Base-by-base conservation (phyloP, 768 basidiomycete genomes). In the Suillus weaverae region DNA sequence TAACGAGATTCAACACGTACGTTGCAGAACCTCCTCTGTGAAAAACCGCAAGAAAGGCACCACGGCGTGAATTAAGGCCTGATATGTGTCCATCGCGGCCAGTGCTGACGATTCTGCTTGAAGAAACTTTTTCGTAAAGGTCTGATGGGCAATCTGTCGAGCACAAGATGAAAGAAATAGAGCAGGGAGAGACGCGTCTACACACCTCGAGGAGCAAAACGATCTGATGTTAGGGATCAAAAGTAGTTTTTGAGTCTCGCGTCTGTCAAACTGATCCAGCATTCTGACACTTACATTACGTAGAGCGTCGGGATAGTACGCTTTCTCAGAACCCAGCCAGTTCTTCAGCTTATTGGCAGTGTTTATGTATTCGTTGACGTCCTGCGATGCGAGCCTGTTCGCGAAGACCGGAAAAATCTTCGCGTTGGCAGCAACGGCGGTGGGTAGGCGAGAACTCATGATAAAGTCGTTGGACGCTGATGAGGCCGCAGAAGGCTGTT, bases 231-330 rank as follows among this genome's bases (percentile, higher is more conserved):
- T 35, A 26, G 48, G 60, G 11, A 33, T 53, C 5, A n/a, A 67
- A 36, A 63, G 64, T 33, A 36, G 48, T 20, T 57, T 38, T 61
- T 69, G 30, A 66, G 60, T 39, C 20, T 13, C 36, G 1, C 22
- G 18, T 39, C 22, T 16, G 35, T 33, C 30, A 44, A 67, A 5
- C n/a, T 64, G 44, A 5, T 8, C 5, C 6, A 36, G 43, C 8
- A 69, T 76, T 13, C 5, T 4, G 32, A 48, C 9, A 69, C 76
- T 65, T 64, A 85, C 86, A 74, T 83, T 80, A 53, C 78, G 80
- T 41, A 84, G 80, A 50, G 85, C 86, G 38, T 66, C 76, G 1
- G 71, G 55, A 69, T 88, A 88, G 68, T 87, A 87, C 1, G 86
- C 86, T 67, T 80, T 81, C 48, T 79, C 76, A 60, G 81, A 80